These are phyloP conservation scores for Selaginella tamariscina DNA, from an alignment of 75 land plant genomes.

Conservation along the genomic window DNA sequence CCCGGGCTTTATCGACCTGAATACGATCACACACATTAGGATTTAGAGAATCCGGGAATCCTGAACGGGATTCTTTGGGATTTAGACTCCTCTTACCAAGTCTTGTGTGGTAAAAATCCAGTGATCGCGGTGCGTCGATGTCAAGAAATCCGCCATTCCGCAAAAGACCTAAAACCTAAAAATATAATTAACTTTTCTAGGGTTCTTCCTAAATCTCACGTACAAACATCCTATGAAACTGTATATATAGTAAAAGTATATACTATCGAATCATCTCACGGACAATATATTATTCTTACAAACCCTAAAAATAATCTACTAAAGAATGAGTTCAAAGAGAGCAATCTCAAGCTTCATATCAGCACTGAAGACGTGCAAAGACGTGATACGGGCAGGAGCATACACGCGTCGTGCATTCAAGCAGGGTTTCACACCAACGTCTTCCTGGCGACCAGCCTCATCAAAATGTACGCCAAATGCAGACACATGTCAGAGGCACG, in stretches of 20 bases:
- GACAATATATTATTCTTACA: too few species aligned
- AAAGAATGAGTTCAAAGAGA: too few species aligned
- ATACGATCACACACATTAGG: background rate
- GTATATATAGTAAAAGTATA: background rate
- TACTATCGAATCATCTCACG: too few species aligned
- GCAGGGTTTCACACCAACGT: background rate
- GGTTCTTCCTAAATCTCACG: too few species aligned
- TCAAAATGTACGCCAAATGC: background rate
- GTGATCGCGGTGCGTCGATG: slow-evolving; percentile 71
- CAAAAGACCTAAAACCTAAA: background rate
- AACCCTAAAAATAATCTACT: too few species aligned
- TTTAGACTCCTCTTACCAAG: slow-evolving; percentile 29
- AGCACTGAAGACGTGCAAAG: too few species aligned
- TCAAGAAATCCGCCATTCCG: slow-evolving; percentile 76
- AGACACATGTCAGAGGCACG: background rate
- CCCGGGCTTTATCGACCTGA: slow-evolving; percentile 43
- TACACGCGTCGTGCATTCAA: too few species aligned
- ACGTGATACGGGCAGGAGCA: too few species aligned
- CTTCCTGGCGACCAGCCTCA: background rate
- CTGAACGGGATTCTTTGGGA: background rate
- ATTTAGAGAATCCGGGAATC: background rate
- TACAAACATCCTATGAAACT: background rate
- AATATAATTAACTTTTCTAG: too few species aligned
- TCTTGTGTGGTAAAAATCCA: slow-evolving; percentile 73
- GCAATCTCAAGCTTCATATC: too few species aligned